Base-by-base conservation (phyloP, 2,329 filamentous ascomycete species). In the Fusarium foetens region DNA sequence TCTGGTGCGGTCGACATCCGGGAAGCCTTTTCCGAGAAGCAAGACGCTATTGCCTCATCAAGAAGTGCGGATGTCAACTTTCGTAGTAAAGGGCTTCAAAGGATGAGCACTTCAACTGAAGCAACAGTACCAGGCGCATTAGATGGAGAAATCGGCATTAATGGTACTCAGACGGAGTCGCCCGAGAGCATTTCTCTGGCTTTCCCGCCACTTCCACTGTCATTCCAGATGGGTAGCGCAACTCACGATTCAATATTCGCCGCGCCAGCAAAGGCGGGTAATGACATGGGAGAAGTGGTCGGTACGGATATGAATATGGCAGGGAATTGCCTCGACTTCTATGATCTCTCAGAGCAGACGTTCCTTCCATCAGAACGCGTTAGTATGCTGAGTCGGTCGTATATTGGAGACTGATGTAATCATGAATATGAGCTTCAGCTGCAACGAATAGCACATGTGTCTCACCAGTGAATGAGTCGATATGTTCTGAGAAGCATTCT, bases 1-100 rank as follows among this genome's bases (percentile, higher is more conserved):
- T 23, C 53, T 2, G n/a, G 51, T 1, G 33, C 67, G 2, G 60
- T 35, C 2, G 54, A 70, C 19, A 62, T 71, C 12, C 60, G 70
- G n/a, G 63, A 68, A 29, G 70, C 68, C 4, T 72, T 71, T 31
- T 71, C 64, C 0, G 70, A 72, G 5, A 71, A 58, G 23, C 43
- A 65, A 16, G 54, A 58, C 3, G 29, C 6, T 27, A n/a, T 4
- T 48, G 13, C 9, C 4, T n/a, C 21, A 6, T 48, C 27, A 1
- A n/a, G 27, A 29, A 48, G 13, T 48, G 19, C 27, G 9, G 8
- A n/a, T 17, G 19, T 48, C 6, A 16, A n/a, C 9, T n/a, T 48
- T 31, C 14, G 14, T 10, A 31, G 14, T 7, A n/a, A 14, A 12
- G 45, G 29, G 27, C 21, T 31, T 48, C 21, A 17, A 31, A 16